A percentile compares a stretch with the other conserved stretches of the same genome.
Evolutionary conservation across 2,329 filamentous ascomycete genomes (phyloP).

Genomic region (Fusarium dimerum): DNA sequence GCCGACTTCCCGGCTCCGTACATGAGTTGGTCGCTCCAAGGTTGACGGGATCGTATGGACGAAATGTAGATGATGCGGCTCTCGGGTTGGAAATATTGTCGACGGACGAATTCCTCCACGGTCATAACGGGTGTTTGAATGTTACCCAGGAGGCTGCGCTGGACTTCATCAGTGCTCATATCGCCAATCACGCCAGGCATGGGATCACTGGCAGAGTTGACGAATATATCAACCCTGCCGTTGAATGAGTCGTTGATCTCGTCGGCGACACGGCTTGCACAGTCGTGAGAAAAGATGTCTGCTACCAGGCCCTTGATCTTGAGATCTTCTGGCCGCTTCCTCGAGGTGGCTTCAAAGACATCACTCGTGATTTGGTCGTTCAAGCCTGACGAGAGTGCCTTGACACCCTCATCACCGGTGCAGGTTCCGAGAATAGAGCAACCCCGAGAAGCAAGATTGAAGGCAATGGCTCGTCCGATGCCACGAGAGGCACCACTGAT

Average conservation of each 20-base stretch:
- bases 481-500: conserved; percentile 24
- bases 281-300: conserved; percentile 31
- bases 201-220: conserved; percentile 35
- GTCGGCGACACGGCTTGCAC: conserved; percentile 30
- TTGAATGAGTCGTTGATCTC: conserved; percentile 23
- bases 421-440: conserved; percentile 37
- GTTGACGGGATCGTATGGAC: conserved; percentile 33
- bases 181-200: conserved; percentile 32
- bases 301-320: conserved; percentile 31
- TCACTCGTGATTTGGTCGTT: conserved; percentile 18
- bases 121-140: conserved; percentile 37
- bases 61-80: conserved; percentile 40
- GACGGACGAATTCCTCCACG: conserved; percentile 36
- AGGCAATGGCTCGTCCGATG: conserved; percentile 30
- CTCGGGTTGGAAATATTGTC: conserved; percentile 32
- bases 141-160: conserved; percentile 35
- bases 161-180: conserved; percentile 28
- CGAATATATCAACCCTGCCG: conserved; percentile 34
- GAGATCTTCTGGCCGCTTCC: conserved; percentile 10
- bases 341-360: conserved; percentile 16
- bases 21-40: conserved; percentile 37
- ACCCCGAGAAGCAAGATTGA: conserved; percentile 31
- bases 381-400: conserved; percentile 19
- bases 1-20: conserved; percentile 37
- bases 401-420: conserved; percentile 18